A percentile compares a stretch with the other conserved stretches of the same genome.
These are phyloP conservation scores for Populus ilicifolia DNA, from an alignment of 345 rosid species.

Conservation along the genomic window DNA sequence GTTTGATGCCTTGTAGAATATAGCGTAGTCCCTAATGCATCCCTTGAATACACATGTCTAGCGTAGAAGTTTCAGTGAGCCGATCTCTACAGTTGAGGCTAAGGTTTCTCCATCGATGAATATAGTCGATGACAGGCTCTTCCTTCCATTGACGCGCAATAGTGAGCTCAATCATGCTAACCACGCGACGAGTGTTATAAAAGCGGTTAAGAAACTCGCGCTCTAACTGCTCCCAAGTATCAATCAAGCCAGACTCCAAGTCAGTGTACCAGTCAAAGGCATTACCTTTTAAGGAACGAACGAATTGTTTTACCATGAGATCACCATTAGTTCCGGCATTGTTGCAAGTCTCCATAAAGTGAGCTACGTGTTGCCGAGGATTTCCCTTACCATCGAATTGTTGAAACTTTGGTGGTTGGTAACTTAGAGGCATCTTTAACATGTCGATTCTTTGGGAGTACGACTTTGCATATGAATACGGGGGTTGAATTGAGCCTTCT, in stretches of 20 bases:
- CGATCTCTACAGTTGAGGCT: not conserved
- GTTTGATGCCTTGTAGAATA: too few species aligned
- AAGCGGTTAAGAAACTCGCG: not conserved
- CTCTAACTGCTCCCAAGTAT: not conserved
- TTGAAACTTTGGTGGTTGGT: constrained; percentile 2
- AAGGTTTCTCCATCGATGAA: not conserved
- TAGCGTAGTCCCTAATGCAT: too few species aligned
- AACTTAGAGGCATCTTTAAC: not conserved
- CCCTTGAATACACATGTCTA: too few species aligned
- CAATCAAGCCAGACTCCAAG: not conserved
- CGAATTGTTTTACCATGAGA: too few species aligned
- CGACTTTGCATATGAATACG: not conserved
- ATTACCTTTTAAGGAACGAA: not conserved
- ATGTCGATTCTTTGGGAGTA: not conserved
- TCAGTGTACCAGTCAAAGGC: constrained; percentile 1
- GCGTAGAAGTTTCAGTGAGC: not conserved
- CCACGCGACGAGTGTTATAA: not conserved
- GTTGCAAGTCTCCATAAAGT: too few species aligned
- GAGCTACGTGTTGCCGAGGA: too few species aligned
- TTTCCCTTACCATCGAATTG: too few species aligned
- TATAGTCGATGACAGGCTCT: not conserved
- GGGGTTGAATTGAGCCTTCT: not conserved
- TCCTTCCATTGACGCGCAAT: not conserved
- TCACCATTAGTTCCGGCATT: too few species aligned
- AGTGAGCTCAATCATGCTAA: not conserved